Evolutionary conservation across 2,329 filamentous ascomycete genomes (phyloP).

Genomic region (Salinomyces thailandicus): DNA sequence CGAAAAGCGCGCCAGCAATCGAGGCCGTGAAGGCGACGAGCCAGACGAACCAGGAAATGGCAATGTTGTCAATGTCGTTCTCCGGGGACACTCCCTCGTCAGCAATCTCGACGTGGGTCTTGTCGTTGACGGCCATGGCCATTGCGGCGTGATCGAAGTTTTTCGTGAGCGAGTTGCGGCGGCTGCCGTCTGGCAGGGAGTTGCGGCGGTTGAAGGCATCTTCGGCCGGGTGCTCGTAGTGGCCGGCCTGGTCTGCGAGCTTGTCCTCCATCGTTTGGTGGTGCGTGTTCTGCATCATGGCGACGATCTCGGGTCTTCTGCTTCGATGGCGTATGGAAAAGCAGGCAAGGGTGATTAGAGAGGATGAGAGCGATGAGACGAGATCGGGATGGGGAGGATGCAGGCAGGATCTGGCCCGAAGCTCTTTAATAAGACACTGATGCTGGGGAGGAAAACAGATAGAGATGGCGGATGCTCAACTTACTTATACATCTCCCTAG

Average conservation of each 20-base stretch:
- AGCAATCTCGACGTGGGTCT: slow-evolving; percentile 12
- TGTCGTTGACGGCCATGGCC: slow-evolving; percentile 9
- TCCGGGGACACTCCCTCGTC: slow-evolving; percentile 4
- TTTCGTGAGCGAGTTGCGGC: slow-evolving; percentile 9
- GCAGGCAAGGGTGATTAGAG: no score
- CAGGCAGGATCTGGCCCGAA: no score
- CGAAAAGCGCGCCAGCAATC: slow-evolving; percentile 16
- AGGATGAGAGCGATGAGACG: no score
- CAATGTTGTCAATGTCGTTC: slow-evolving; percentile 15
- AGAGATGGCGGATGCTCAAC: no score
- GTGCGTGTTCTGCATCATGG: slow-evolving; percentile 1
- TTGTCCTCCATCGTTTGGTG: slow-evolving; percentile 6
- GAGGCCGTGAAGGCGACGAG: slow-evolving; percentile 15
- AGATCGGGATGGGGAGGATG: no score
- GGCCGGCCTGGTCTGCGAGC: slow-evolving; percentile 6
- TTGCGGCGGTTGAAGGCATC: not conserved
- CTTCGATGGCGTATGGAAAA: no score
- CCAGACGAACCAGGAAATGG: slow-evolving; percentile 15
- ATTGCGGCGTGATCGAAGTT: slow-evolving; percentile 10
- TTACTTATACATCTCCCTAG: no score
- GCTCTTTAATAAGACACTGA: no score
- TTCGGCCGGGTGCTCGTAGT: slow-evolving; percentile 7
- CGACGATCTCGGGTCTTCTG: no score
- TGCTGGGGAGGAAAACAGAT: no score
- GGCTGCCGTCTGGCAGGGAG: not conserved